Conservation (phyloP, 352 stramenopile species). For the Discostella stelligera region DNA sequence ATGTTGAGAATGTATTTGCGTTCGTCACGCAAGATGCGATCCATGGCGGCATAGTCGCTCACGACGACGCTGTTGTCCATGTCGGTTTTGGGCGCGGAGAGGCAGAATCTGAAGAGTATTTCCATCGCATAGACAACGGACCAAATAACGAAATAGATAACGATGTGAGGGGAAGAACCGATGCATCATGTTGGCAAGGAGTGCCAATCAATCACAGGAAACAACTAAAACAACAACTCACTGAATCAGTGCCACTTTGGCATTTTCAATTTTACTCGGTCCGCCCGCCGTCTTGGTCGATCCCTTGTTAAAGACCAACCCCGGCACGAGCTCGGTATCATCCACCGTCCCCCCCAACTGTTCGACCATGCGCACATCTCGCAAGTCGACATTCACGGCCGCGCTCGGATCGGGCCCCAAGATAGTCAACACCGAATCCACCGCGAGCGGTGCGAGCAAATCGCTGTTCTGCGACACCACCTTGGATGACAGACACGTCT, state of each 20-base stretch:
- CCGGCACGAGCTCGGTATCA: constrained; percentile 97
- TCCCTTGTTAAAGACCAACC: constrained; percentile 97
- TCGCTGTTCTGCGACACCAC: constrained; percentile 97
- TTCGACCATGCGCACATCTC: constrained; percentile 97
- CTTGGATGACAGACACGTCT: constrained; percentile 97
- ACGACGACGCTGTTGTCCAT: constrained; percentile 99
- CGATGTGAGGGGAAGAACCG: not conserved
- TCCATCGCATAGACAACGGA: not conserved
- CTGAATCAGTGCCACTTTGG: constrained; percentile 99
- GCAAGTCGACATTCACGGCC: constrained; percentile 95
- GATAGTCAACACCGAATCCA: constrained; percentile 96
- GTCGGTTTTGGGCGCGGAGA: constrained; percentile 98
- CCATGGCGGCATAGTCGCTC: constrained; percentile 99
- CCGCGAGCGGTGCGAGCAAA: constrained; percentile 95
- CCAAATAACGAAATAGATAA: not conserved
- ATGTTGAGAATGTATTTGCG: constrained; percentile 97
- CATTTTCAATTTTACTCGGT: constrained; percentile 91
- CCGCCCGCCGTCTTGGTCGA: constrained; percentile 83
- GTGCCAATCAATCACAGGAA: not conserved
- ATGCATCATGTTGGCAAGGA: not conserved
- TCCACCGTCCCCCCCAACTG: constrained; percentile 98
- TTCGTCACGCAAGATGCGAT: constrained; percentile 98
- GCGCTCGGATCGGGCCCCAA: constrained; percentile 75
- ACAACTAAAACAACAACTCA: constrained; percentile 24
- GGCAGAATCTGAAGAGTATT: constrained; percentile 86